Percentiles rank a stretch among this genome's conserved stretches.
These are phyloP conservation scores for Letharia lupina DNA, from an alignment of 495 filamentous ascomycete species.

Conservation along the genomic window DNA sequence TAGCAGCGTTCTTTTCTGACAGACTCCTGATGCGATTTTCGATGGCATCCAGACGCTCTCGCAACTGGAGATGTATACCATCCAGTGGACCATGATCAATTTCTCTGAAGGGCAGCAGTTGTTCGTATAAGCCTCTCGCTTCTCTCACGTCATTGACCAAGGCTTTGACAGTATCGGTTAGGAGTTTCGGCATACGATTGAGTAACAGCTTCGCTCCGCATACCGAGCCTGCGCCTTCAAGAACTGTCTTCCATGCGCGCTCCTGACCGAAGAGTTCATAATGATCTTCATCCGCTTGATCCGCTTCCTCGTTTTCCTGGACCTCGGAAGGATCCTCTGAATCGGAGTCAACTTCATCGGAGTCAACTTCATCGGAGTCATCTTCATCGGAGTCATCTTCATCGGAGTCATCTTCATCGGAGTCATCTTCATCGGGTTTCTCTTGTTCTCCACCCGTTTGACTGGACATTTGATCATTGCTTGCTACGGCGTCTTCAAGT, in stretches of 20 bases:
- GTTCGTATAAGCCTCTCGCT: constrained; percentile 3
- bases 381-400: not conserved
- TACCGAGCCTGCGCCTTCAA: constrained; percentile 7
- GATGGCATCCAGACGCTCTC: not conserved
- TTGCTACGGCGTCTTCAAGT: not conserved
- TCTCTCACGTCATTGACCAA: constrained; percentile 1
- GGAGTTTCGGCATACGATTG: constrained; percentile 8
- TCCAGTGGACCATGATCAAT: not conserved
- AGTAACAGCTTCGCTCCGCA: not conserved
- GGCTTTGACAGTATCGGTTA: constrained; percentile 3
- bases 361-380: not conserved
- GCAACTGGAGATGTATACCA: not conserved
- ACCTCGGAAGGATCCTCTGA: not conserved
- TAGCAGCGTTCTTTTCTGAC: not conserved
- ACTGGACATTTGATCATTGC: not conserved
- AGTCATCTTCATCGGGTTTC: not conserved
- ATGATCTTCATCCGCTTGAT: not conserved
- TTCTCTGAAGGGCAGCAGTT: not conserved
- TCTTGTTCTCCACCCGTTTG: not conserved
- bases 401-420: not conserved
- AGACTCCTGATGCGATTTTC: constrained; percentile 8
- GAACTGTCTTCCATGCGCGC: not conserved
- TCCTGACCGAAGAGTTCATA: constrained; percentile 9
- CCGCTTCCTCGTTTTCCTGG: not conserved
- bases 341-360: not conserved